Conservation (phyloP, 176 grass and related monocot genomes). For the Metroxylon sagu region DNA sequence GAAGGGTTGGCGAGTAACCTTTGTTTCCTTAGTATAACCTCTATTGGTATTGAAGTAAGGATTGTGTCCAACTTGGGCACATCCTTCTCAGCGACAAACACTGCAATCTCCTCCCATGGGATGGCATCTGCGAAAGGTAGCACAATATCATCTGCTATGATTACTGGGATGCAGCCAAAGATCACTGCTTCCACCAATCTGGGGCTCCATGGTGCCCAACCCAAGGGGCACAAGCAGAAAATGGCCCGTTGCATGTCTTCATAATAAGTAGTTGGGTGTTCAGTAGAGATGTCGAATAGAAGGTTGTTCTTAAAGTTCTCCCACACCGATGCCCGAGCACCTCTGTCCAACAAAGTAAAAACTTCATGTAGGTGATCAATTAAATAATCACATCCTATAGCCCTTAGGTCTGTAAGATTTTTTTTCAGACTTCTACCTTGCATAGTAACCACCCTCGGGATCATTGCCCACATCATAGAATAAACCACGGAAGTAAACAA, state of each 20-base stretch:
- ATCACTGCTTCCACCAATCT: slow-evolving; percentile 80
- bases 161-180: slow-evolving; percentile 90
- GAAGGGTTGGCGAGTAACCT: slow-evolving; percentile 77
- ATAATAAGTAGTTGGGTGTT: slow-evolving; percentile 75
- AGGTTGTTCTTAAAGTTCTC: slow-evolving; percentile 96
- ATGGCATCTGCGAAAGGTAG: slow-evolving; percentile 83
- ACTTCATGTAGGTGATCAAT: slow-evolving; percentile 1
- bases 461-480: slow-evolving; percentile 84
- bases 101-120: slow-evolving; percentile 84
- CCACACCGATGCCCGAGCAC: slow-evolving; percentile 82
- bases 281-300: slow-evolving; percentile 85
- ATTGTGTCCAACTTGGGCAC: slow-evolving; percentile 82
- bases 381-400: too few relatives aligned
- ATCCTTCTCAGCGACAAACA: slow-evolving; percentile 74
- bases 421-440: too few relatives aligned
- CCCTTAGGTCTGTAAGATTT: too few relatives aligned
- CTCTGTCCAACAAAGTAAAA: slow-evolving; percentile 29
- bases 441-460: slow-evolving; percentile 88
- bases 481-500: slow-evolving; percentile 85
- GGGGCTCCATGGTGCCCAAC: slow-evolving; percentile 97
- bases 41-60: slow-evolving; percentile 68
- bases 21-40: slow-evolving; percentile 87
- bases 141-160: slow-evolving; percentile 86
- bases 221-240: slow-evolving; percentile 88
- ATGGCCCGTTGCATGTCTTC: slow-evolving; percentile 92